Conservation (phyloP, 768 basidiomycete genomes). For the Vishniacozyma victoriae region DNA sequence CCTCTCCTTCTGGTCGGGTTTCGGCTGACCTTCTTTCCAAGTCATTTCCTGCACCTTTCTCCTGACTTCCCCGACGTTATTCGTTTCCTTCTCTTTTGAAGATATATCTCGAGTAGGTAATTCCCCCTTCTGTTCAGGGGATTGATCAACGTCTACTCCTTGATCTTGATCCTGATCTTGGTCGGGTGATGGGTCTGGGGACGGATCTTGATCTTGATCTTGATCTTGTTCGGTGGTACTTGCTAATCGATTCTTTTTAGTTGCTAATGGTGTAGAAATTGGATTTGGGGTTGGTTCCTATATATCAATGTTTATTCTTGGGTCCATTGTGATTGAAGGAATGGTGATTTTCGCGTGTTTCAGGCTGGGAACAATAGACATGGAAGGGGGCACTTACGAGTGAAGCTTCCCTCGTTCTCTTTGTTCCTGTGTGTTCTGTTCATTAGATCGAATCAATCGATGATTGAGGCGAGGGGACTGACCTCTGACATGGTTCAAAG, state of each 20-base stretch:
- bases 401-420: constrained; percentile 29
- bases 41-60: constrained; percentile 39
- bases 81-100: constrained; percentile 11
- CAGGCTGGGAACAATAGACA: too few relatives aligned
- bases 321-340: too few relatives aligned
- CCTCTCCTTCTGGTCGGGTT: background rate
- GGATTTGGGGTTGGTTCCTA: constrained; percentile 28
- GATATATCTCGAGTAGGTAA: background rate
- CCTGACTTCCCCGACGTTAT: constrained; percentile 37
- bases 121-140: background rate
- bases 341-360: background rate
- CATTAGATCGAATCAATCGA: too few relatives aligned
- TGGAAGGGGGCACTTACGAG: constrained; percentile 25
- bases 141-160: background rate
- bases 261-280: constrained; percentile 7
- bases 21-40: constrained; percentile 17
- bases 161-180: too few relatives aligned
- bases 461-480: too few relatives aligned
- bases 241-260: constrained; percentile 37
- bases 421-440: too few relatives aligned
- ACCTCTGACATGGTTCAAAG: too few relatives aligned
- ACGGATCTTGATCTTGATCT: background rate
- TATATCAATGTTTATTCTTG: too few relatives aligned
- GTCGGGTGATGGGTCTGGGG: background rate
- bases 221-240: background rate